These are phyloP conservation scores for Amanita exitialis DNA, from an alignment of 768 basidiomycete genomes.

Conservation along the genomic window DNA sequence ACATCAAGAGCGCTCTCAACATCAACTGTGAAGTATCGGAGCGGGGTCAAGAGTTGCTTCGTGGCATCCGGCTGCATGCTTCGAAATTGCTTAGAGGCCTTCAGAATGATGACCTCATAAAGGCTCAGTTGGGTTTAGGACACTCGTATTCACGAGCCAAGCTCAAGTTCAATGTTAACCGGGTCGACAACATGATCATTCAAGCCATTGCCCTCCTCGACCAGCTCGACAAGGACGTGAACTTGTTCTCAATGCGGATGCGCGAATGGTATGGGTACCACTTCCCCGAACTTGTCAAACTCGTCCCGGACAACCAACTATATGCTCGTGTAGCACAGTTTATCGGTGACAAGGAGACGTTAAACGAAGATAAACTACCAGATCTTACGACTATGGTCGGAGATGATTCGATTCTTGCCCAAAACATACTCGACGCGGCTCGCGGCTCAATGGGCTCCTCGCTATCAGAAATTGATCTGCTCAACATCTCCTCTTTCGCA, in stretches of 20 bases:
- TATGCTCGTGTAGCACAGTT: slow-evolving; percentile 82
- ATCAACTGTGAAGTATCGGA: slow-evolving; percentile 80
- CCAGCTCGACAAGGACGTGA: slow-evolving; percentile 99
- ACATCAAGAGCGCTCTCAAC: slow-evolving; percentile 63
- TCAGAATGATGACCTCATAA: slow-evolving; percentile 76
- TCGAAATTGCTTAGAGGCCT: slow-evolving; percentile 84
- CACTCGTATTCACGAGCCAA: slow-evolving; percentile 97
- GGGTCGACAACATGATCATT: slow-evolving; percentile 99
- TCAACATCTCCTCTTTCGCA: slow-evolving; percentile 92
- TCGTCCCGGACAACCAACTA: slow-evolving; percentile 91
- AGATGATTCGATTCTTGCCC: slow-evolving; percentile 77
- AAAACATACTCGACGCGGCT: slow-evolving; percentile 91
- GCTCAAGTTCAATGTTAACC: slow-evolving; percentile 95
- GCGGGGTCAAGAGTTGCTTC: slow-evolving; percentile 73
- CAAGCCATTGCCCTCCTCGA: slow-evolving; percentile 97
- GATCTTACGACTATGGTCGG: slow-evolving; percentile 74
- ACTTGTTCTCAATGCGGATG: slow-evolving; percentile 96
- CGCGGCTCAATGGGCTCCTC: slow-evolving; percentile 91
- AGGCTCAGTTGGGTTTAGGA: slow-evolving; percentile 93
- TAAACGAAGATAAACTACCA: slow-evolving; percentile 71
- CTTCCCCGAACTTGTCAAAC: slow-evolving; percentile 90
- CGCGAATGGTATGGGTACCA: slow-evolving; percentile 99
- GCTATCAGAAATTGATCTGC: slow-evolving; percentile 86
- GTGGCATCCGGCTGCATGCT: slow-evolving; percentile 89
- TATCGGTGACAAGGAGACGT: slow-evolving; percentile 80